Evolutionary conservation across 352 stramenopile species (phyloP).

Genomic region (Phytophthora vignae): DNA sequence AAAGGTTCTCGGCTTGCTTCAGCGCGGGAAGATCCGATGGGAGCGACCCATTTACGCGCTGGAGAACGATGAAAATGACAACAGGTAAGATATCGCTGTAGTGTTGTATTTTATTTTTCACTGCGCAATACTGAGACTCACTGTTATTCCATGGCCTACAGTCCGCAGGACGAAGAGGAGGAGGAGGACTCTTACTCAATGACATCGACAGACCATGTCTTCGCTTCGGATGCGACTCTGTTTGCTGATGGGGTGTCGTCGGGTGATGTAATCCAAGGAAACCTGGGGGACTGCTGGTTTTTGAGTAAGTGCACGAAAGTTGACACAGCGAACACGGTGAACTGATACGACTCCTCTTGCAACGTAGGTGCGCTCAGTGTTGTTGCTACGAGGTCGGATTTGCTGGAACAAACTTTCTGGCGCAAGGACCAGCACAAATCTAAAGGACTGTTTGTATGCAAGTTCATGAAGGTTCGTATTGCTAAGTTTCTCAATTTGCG

Average conservation of each 20-base stretch:
- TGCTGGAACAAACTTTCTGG: constrained; percentile 89
- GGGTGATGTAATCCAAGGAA: constrained; percentile 90
- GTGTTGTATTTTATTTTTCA: background rate
- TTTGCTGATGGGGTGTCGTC: constrained; percentile 83
- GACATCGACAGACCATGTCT: constrained; percentile 44
- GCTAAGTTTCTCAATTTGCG: background rate
- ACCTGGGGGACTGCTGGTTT: constrained; percentile 94
- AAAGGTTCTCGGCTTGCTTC: constrained; percentile 74
- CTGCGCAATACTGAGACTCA: background rate
- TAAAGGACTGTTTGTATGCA: constrained; percentile 90
- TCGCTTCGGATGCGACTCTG: constrained; percentile 69
- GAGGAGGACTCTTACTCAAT: constrained; percentile 27
- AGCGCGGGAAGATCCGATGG: constrained; percentile 83
- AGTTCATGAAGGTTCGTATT: constrained; percentile 90
- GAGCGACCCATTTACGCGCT: constrained; percentile 71
- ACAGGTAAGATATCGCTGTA: constrained; percentile 22
- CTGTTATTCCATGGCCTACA: background rate
- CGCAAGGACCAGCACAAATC: constrained; percentile 69
- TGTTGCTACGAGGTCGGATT: constrained; percentile 80
- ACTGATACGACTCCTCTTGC: constrained; percentile 1
- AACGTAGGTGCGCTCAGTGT: constrained; percentile 85
- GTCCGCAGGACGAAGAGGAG: constrained; percentile 31
- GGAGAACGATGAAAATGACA: constrained; percentile 37
- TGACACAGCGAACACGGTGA: background rate
- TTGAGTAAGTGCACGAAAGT: constrained; percentile 58